phyloP scores from a whole-genome alignment of 139 green algal genomes.

The Asterochloris sp. region DNA sequence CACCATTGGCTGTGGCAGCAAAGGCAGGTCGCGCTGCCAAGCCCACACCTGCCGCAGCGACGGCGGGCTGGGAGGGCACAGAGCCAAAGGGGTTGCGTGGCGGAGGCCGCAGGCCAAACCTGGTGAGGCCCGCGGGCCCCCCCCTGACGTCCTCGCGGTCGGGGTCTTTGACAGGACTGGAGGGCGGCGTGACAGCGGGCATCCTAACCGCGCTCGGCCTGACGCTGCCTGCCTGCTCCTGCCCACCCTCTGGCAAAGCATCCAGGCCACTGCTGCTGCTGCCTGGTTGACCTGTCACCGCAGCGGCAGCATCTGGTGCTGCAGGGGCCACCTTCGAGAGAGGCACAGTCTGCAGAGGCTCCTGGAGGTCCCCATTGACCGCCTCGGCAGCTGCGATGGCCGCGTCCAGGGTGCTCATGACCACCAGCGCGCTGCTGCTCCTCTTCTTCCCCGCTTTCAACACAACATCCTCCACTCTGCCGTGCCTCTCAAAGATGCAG shows the following conservation, averaged over 20 bases:
- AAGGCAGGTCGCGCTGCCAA: neutral
- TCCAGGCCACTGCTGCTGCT: neutral
- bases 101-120: neutral
- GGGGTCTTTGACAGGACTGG: neutral
- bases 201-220: neutral
- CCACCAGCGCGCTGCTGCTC: constrained; percentile 53
- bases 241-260: neutral
- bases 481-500: constrained; percentile 41
- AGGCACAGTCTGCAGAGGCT: constrained; percentile 41
- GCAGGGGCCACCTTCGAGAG: constrained; percentile 27
- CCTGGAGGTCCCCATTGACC: constrained; percentile 10
- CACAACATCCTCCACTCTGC: constrained; percentile 60
- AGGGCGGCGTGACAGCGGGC: constrained; percentile 1
- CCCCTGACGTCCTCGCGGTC: no score
- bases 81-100: constrained; percentile 5
- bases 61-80: neutral
- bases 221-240: neutral
- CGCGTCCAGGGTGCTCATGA: constrained; percentile 42
- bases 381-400: constrained; percentile 24
- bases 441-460: constrained; percentile 38
- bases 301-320: neutral
- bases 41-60: neutral
- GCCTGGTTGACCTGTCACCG: neutral
- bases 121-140: no score
- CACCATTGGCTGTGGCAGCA: neutral